Evolutionary conservation across 148 eudicot genomes (phyloP), one percentile per base, ranked within the genome.

Genomic region (Persicaria maculosa): DNA sequence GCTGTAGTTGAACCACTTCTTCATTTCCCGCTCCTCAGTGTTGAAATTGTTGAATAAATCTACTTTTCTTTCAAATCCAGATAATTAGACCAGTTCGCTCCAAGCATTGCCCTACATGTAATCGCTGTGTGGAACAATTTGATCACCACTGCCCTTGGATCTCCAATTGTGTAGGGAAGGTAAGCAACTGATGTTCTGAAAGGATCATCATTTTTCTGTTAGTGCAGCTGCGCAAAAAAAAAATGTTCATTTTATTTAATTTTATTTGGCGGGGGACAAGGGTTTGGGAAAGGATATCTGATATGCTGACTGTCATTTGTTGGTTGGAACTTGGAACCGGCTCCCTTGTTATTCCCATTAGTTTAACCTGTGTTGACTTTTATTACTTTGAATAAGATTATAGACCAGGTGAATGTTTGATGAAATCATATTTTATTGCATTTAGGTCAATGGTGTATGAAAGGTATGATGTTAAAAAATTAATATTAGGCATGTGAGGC

Each of bases 61-160:
- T 25, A 50, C 71, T 68, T 10, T 54, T 55, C 25, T 61, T 59
- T 80, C 36, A 5, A 73, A 52, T 22, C 48, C 79, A 91, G 96
- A 87, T 92, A 68, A 84, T 85, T 62, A 84, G 96, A 82, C 89
- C 85, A 48, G 79, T 88, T 77, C 92, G 85, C 80, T 87, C 88
- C 52, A 95, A 95, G 78, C 99, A 95, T 77, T 95, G 99, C 79
- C 90, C 99, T 20, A 95, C 97, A 17, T 95, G 99, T 84, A 97
- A 95, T 80, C 96, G 92, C 47, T 78, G 88, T 75, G 87, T 88
- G 44, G 88, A 84, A 74, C 87, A 87, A 68, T 84, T 85, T 82
- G 87, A 88, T 76, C 89, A 88, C 81, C 97, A 95, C 82, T 95
- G 99, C 84, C 99, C 99, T 75, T 95, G 99, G 99, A 93, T 95